A percentile compares a stretch with the other conserved stretches of the same genome.
phyloP scores from a whole-genome alignment of 106 monocot genomes.

The Apostasia shenzhenica region DNA sequence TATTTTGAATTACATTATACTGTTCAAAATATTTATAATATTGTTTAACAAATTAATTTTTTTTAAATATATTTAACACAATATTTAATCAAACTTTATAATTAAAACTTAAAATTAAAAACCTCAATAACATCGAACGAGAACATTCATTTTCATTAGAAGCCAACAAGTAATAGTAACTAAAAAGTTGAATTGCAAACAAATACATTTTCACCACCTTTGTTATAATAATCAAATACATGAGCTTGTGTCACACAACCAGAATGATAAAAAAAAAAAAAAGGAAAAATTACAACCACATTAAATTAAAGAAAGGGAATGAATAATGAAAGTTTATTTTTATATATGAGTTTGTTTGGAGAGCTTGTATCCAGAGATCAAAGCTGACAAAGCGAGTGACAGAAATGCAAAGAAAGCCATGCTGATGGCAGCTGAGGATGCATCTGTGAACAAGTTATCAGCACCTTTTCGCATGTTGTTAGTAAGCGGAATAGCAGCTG shows the following conservation, averaged over 20 bases:
- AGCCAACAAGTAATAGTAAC: too few species aligned
- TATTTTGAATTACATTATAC: too few species aligned
- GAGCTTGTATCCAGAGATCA: slow-evolving; percentile 66
- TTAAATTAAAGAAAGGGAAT: background rate
- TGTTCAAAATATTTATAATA: too few species aligned
- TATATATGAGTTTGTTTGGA: slow-evolving; percentile 60
- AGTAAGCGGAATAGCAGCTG: slow-evolving; percentile 78
- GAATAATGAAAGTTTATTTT: background rate
- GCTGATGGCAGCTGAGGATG: slow-evolving; percentile 62
- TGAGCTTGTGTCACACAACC: background rate
- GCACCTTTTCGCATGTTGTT: slow-evolving; percentile 54
- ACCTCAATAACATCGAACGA: too few species aligned
- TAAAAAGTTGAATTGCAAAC: too few species aligned
- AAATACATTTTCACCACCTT: too few species aligned
- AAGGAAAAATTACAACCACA: background rate
- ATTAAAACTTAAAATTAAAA: too few species aligned
- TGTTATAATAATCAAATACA: too few species aligned
- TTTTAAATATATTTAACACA: too few species aligned
- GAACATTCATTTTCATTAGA: too few species aligned
- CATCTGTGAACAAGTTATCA: slow-evolving; percentile 67
- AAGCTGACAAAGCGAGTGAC: slow-evolving; percentile 37
- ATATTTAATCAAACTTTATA: too few species aligned
- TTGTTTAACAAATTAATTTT: too few species aligned
- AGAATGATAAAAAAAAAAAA: slow-evolving; percentile 1
- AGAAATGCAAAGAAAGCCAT: slow-evolving; percentile 86